Conservation (phyloP, 345 rosid species). For the Moringa oleifera region DNA sequence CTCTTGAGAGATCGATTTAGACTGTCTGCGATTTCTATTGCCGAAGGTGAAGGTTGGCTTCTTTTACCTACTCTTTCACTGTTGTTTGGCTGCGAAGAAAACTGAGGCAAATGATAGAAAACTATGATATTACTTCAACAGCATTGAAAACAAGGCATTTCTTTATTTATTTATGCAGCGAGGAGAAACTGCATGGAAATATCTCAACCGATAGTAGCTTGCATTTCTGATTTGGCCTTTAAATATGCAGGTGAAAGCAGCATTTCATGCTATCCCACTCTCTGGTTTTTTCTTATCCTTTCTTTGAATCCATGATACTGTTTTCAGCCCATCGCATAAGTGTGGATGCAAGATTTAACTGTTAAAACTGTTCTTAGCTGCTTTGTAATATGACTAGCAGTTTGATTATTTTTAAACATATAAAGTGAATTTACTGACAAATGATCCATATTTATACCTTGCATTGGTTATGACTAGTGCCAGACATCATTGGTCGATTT, state of each 20-base stretch:
- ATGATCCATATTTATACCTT: no score
- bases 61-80: conserved; percentile 3
- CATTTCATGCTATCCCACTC: background rate
- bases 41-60: conserved; percentile 61
- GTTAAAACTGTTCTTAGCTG: background rate
- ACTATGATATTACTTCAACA: no score
- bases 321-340: background rate
- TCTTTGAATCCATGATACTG: no score
- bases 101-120: background rate
- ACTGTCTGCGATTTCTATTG: conserved; percentile 70
- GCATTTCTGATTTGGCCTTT: conserved; percentile 69
- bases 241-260: conserved; percentile 54
- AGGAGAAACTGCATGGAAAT: conserved; percentile 57
- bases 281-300: background rate
- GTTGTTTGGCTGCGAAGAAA: background rate
- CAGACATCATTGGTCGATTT: background rate
- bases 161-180: conserved; percentile 37
- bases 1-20: conserved; percentile 72
- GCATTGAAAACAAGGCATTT: background rate
- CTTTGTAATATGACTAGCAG: no score
- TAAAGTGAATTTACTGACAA: no score
- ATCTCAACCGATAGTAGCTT: conserved; percentile 54
- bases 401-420: no score
- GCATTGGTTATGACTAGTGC: background rate
- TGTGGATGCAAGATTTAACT: background rate